A percentile compares a stretch with the other conserved stretches of the same genome.
Evolutionary conservation across 768 basidiomycete species (phyloP).

Genomic region (Tubosaeta sp.): DNA sequence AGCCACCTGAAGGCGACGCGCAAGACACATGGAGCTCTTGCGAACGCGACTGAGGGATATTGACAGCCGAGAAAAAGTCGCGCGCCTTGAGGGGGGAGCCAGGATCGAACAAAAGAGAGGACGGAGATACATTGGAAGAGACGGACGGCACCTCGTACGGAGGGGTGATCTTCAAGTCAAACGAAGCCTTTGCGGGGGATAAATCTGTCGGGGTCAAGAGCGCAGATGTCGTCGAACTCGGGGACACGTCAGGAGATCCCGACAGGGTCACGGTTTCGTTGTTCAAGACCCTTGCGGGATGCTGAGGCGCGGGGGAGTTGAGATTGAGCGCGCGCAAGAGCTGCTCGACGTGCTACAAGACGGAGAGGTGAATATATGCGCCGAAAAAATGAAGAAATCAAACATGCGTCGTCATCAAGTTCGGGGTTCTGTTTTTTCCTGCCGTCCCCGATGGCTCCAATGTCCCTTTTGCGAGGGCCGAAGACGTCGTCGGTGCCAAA

Average conservation of each 20-base stretch:
- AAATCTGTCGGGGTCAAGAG: constrained; percentile 72
- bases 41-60: constrained; percentile 25
- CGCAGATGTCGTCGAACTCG: constrained; percentile 65
- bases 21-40: constrained; percentile 13
- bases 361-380: constrained; percentile 30
- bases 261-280: constrained; percentile 38
- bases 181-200: constrained; percentile 55
- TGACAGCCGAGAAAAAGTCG: constrained; percentile 24
- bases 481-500: constrained; percentile 59
- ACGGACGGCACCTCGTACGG: constrained; percentile 43
- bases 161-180: constrained; percentile 52
- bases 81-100: constrained; percentile 36
- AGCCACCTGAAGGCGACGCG: constrained; percentile 23
- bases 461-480: constrained; percentile 42
- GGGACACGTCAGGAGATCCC: constrained; percentile 67
- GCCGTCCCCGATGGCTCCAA: constrained; percentile 80
- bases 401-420: constrained; percentile 44
- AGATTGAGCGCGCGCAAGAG: constrained; percentile 75
- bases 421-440: constrained; percentile 59
- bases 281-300: constrained; percentile 41
- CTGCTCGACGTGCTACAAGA: constrained; percentile 69
- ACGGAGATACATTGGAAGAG: constrained; percentile 28
- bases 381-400: constrained; percentile 14
- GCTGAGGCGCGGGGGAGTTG: constrained; percentile 64
- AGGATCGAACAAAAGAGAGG: constrained; percentile 42